Conservation (phyloP, 495 filamentous ascomycete species). For the Penicillium ochrochloron region DNA sequence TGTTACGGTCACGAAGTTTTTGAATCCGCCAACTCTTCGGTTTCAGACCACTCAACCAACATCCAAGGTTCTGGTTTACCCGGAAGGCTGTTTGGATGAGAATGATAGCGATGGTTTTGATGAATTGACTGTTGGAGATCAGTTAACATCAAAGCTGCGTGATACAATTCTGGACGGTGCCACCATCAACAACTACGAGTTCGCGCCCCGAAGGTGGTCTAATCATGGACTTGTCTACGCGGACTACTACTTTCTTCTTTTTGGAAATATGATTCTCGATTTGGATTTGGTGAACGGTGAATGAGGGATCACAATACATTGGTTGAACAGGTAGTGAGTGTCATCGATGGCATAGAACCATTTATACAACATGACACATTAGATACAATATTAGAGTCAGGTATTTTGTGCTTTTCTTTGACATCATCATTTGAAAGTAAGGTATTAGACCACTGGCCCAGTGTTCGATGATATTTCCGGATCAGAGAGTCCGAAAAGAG, state of each 20-base stretch:
- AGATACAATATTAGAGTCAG: background rate
- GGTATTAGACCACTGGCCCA: background rate
- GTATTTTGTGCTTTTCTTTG: background rate
- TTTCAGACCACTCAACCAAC: conserved; percentile 12
- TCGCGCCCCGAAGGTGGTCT: conserved; percentile 37
- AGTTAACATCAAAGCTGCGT: background rate
- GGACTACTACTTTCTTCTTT: conserved; percentile 53
- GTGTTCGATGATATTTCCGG: background rate
- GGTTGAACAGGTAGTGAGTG: background rate
- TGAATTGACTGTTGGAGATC: background rate
- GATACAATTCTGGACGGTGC: conserved; percentile 37
- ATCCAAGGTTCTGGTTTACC: conserved; percentile 11
- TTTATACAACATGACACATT: conserved; percentile 8
- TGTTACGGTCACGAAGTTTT: conserved; percentile 32
- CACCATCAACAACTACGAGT: conserved; percentile 48
- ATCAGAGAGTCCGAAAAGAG: background rate
- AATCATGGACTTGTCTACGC: conserved; percentile 54
- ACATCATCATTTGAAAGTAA: background rate
- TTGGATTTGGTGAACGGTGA: conserved; percentile 20
- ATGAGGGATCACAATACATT: background rate
- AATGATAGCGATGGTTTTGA: conserved; percentile 1
- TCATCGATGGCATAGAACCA: background rate
- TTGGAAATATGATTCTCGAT: conserved; percentile 45
- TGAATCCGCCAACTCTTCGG: conserved; percentile 14
- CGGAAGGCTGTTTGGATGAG: conserved; percentile 2